phyloP scores from a whole-genome alignment of 176 grass and related monocot genomes.

The Elymus sibiricus region DNA sequence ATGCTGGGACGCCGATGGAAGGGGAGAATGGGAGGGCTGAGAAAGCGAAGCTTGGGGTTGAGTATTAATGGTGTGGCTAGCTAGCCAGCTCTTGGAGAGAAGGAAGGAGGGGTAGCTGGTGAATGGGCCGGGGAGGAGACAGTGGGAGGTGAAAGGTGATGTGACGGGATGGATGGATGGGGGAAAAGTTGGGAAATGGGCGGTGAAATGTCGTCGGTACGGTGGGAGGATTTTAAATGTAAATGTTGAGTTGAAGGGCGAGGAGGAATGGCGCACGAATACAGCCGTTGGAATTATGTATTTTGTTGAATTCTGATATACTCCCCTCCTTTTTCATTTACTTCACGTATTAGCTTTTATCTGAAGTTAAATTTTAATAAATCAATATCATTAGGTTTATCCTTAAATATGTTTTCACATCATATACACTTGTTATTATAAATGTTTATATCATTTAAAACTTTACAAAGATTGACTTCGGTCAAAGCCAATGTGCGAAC shows the following conservation, averaged over 20 bases:
- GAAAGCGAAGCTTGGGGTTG: slow-evolving; percentile 9
- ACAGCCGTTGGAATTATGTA: too few relatives aligned
- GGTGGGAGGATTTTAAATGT: background rate
- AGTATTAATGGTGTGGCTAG: slow-evolving; percentile 25
- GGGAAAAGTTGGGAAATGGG: background rate
- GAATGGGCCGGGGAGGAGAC: slow-evolving; percentile 5
- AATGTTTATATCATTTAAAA: too few relatives aligned
- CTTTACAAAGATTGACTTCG: too few relatives aligned
- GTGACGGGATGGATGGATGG: slow-evolving; percentile 37
- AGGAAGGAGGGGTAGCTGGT: background rate
- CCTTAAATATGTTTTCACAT: too few relatives aligned
- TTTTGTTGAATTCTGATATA: background rate
- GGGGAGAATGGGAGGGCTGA: background rate
- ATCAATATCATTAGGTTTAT: too few relatives aligned
- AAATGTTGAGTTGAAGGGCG: background rate
- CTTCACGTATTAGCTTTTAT: too few relatives aligned
- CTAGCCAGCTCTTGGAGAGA: background rate
- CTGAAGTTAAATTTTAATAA: too few relatives aligned
- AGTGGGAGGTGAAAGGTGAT: slow-evolving; percentile 67
- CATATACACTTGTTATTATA: too few relatives aligned
- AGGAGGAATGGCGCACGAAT: background rate
- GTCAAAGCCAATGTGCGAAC: too few relatives aligned
- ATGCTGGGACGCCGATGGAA: background rate
- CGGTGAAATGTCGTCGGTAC: slow-evolving; percentile 54
- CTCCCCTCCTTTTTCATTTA: too few relatives aligned